Base-by-base conservation (phyloP, 2,329 filamentous ascomycete species). In the Colletotrichum eleusines region DNA sequence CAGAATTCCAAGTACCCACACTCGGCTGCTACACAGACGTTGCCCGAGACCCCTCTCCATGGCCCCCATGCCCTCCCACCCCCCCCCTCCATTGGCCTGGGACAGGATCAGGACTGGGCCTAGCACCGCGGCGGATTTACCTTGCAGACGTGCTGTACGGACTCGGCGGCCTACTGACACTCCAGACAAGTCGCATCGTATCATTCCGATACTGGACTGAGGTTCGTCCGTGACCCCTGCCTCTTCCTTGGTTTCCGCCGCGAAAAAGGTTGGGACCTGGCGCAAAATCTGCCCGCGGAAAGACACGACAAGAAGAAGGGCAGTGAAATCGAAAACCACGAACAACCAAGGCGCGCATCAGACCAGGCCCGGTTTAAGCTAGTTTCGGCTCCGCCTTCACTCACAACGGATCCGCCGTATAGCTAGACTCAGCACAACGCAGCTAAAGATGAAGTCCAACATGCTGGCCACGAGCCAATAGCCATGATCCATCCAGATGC, bases 71-170 rank as follows among this genome's bases (percentile, higher is more conserved):
- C 48, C 62, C 38, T 16, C 7, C 16, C n/a, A n/a, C 16, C 18
- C 3, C 62, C 3, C 46, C 58, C 46, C 53, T 31, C 31, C 31
- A 66, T 62, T 62, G 58, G 40, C 38, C 63, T 67, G 68, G 62
- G 62, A 67, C 62, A 63, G 71, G 35, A 53, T 42, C 28, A 31
- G 18, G 68, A 74, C 72, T 74, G 74, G 64, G 69, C 69, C 73
- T 70, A 42, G 48, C 38, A 67, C 28, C 68, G 72, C 71, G 68
- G 72, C 73, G 58, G 76, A 78, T 78, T 76, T 76, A 75, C 76
- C 64, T 75, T 78, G 75, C 76, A 76, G 76, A 63, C 73, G 72
- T 71, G 62, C 66, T 50, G 64, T 58, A 65, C n/a, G 54, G 54
- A 57, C 72, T 70, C 59, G 69, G 69, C 64, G 72, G 18, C 38